Evolutionary conservation across 2,329 filamentous ascomycete genomes (phyloP), one percentile per base, ranked within the genome.

Genomic region (Phoma sp.): DNA sequence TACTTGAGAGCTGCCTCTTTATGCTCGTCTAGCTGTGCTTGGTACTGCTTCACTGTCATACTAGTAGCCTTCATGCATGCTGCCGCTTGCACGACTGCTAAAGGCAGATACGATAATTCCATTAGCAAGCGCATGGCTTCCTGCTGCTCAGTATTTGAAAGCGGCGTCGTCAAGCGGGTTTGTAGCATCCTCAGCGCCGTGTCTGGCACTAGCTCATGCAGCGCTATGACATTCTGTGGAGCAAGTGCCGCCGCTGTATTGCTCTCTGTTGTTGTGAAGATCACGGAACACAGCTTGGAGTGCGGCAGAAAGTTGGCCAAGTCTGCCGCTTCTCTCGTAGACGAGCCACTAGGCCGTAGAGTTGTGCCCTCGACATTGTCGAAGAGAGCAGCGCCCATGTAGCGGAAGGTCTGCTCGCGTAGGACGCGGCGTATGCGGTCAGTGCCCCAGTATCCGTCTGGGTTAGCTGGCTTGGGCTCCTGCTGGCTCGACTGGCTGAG

Each of bases 1-100:
- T 78, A 45, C 15, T 64, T 56, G 5, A 73, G 55, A 5, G 61
- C 52, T 9, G 75, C 63, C 10, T 76, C 20, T 7, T 77, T 65
- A 3, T 58, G 33, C 14, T 18, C 33, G 11, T 7, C 42, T 26
- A 65, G 32, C 18, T 46, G 42, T 42, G 30, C 37, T 48, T n/a
- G 55, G 23, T 65, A 66, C 7, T 60, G n/a, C 18, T 53, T 32
- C 9, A 62, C 17, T 12, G 49, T 60, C 0, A 61, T 56, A 5
- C 25, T n/a, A 3, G 25, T 55, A 21, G 28, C 28, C 18, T 59
- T 63, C 2, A 29, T 29, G 28, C 28, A 29, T 11, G 28, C 28
- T 29, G 28, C 28, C 10, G 28, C 28, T 29, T 29, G 57, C 2
- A 51, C 46, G 32, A 65, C 58, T 26, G 53, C 60, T 48, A 65